Evolutionary conservation across 2,329 filamentous ascomycete species (phyloP).

Genomic region (Fusarium zealandicum): DNA sequence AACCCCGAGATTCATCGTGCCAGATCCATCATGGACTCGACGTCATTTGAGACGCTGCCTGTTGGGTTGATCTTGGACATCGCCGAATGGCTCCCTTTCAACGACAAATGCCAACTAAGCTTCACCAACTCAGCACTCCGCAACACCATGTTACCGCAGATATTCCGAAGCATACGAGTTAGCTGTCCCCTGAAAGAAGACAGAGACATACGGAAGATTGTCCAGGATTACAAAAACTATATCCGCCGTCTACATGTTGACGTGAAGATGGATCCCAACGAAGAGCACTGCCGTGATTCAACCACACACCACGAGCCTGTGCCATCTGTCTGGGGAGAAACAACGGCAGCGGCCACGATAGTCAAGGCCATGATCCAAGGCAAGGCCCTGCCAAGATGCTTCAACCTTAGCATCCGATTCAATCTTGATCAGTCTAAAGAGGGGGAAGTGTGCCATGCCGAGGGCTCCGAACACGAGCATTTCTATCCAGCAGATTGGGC

Average conservation of each 20-base stretch:
- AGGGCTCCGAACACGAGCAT: not conserved
- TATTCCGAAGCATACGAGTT: not conserved
- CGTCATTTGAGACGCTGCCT: not conserved
- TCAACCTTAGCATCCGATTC: not conserved
- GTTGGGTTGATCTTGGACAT: not conserved
- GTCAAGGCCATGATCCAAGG: not conserved
- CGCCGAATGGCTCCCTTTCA: not conserved
- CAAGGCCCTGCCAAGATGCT: not conserved
- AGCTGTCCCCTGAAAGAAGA: not conserved
- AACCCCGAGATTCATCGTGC: not conserved
- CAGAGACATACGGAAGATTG: not conserved
- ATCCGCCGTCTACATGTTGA: not conserved
- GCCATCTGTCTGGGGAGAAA: not conserved
- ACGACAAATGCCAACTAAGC: not conserved
- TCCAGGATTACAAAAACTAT: not conserved
- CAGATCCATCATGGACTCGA: not conserved
- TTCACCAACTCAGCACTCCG: not conserved
- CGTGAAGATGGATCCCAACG: not conserved
- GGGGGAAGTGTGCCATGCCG: not conserved
- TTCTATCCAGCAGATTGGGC: not conserved
- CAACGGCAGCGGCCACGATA: not conserved
- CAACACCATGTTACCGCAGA: not conserved
- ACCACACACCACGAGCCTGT: not conserved
- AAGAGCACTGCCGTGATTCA: not conserved
- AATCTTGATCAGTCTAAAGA: not conserved